A percentile compares a stretch with the other conserved stretches of the same genome.
phyloP scores from a whole-genome alignment of 345 rosid species.

The Brassica cretica region DNA sequence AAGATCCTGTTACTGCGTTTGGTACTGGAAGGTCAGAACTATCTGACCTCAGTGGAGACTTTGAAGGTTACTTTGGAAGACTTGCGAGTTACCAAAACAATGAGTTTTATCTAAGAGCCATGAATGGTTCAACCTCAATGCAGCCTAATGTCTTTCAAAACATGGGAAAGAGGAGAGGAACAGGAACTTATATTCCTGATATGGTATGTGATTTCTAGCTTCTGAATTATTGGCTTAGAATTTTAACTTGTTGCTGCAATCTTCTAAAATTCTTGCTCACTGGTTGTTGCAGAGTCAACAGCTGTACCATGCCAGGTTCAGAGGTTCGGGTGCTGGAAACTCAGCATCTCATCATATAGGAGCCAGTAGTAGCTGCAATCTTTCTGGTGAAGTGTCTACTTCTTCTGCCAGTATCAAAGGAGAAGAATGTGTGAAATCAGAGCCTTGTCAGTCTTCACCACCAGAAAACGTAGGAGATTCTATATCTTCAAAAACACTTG shows the following conservation, averaged over 20 bases:
- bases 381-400: conserved; percentile 51
- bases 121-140: conserved; percentile 45
- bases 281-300: conserved; percentile 48
- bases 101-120: conserved; percentile 31
- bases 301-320: conserved; percentile 16
- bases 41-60: conserved; percentile 67
- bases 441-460: conserved; percentile 22
- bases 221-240: neutral
- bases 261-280: conserved; percentile 13
- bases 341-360: conserved; percentile 24
- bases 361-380: conserved; percentile 31
- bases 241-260: conserved; percentile 4
- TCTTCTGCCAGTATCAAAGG: conserved; percentile 42
- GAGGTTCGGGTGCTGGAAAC: conserved; percentile 3
- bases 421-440: conserved; percentile 24
- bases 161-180: conserved; percentile 56
- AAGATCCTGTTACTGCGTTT: conserved; percentile 67
- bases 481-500: conserved; percentile 32
- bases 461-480: conserved; percentile 26
- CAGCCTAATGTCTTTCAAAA: conserved; percentile 34
- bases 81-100: conserved; percentile 41
- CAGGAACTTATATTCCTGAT: conserved; percentile 68
- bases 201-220: conserved; percentile 41
- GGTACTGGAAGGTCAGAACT: conserved; percentile 69
- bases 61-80: conserved; percentile 42